These are phyloP conservation scores for Ogataea pini DNA, from an alignment of 805 yeast species.

Conservation along the genomic window DNA sequence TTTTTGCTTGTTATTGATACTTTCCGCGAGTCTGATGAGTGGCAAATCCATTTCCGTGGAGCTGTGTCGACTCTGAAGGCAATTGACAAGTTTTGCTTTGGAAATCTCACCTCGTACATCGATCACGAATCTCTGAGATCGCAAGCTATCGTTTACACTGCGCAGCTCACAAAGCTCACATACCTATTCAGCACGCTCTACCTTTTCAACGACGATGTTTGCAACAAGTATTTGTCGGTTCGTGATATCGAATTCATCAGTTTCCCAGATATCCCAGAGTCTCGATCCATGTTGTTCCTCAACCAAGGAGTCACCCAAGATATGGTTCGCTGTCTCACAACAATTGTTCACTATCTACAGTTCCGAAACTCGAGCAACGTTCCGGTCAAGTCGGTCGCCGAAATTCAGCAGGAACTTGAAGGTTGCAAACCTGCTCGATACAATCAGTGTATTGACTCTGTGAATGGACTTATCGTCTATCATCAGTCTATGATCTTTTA, in stretches of 20 bases:
- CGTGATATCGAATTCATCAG: slow-evolving; percentile 3
- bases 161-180: slow-evolving; percentile 5
- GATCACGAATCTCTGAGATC: background rate
- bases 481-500: slow-evolving; percentile 5
- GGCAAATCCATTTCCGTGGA: slow-evolving; percentile 6
- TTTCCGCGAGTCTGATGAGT: slow-evolving; percentile 2
- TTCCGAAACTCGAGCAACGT: background rate
- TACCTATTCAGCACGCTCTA: slow-evolving; percentile 5
- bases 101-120: background rate
- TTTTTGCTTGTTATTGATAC: slow-evolving; percentile 3
- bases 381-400: background rate
- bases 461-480: slow-evolving; percentile 2
- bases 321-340: slow-evolving; percentile 2
- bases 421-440: background rate
- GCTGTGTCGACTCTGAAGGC: slow-evolving; percentile 3
- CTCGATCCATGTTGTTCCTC: background rate
- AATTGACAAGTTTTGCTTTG: background rate
- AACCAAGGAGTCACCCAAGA: slow-evolving; percentile 3
- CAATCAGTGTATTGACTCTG: slow-evolving; percentile 1
- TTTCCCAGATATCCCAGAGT: background rate
- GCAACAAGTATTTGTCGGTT: slow-evolving; percentile 3
- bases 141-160: slow-evolving; percentile 1
- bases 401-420: background rate
- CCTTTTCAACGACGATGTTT: slow-evolving; percentile 3
- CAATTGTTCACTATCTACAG: background rate